These are phyloP conservation scores for Penicillium daleae DNA, from an alignment of 495 filamentous ascomycete genomes.

Conservation along the genomic window DNA sequence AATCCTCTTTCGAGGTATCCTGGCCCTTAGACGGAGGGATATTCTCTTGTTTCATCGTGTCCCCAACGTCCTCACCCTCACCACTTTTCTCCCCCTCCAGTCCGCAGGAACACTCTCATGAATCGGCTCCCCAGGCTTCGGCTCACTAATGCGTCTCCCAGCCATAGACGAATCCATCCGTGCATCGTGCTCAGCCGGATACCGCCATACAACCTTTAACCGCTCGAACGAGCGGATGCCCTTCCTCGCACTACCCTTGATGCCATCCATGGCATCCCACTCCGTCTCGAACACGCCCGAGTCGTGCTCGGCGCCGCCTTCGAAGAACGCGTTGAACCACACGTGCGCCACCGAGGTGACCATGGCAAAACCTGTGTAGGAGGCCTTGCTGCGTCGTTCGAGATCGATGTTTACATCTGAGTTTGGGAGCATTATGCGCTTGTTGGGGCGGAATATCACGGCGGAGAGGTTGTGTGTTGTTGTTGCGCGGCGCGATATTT, in stretches of 20 bases:
- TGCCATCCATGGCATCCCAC: constrained; percentile 71
- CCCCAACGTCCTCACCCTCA: not conserved
- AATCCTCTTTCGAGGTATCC: constrained; percentile 3
- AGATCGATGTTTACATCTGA: constrained; percentile 90
- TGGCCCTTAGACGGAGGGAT: not conserved
- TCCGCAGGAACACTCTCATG: constrained; percentile 69
- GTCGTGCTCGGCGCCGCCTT: constrained; percentile 70
- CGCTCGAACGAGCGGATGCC: constrained; percentile 81
- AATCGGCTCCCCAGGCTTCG: constrained; percentile 64
- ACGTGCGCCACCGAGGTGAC: constrained; percentile 92
- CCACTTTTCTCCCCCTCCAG: constrained; percentile 58
- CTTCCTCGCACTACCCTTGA: constrained; percentile 80
- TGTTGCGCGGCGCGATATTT: constrained; percentile 13
- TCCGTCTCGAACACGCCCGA: constrained; percentile 65
- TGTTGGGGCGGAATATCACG: constrained; percentile 76
- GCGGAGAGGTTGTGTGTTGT: constrained; percentile 40
- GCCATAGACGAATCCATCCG: constrained; percentile 22
- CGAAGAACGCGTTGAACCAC: constrained; percentile 96
- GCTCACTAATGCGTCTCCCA: constrained; percentile 58
- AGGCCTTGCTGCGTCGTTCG: constrained; percentile 76
- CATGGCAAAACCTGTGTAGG: constrained; percentile 77
- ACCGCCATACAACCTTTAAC: constrained; percentile 84
- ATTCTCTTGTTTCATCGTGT: constrained; percentile 15
- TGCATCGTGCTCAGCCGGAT: constrained; percentile 35
- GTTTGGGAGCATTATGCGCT: constrained; percentile 68